A percentile compares a stretch with the other conserved stretches of the same genome.
These are phyloP conservation scores for Fusarium papillatum DNA, from an alignment of 2,329 filamentous ascomycete genomes.

Conservation along the genomic window DNA sequence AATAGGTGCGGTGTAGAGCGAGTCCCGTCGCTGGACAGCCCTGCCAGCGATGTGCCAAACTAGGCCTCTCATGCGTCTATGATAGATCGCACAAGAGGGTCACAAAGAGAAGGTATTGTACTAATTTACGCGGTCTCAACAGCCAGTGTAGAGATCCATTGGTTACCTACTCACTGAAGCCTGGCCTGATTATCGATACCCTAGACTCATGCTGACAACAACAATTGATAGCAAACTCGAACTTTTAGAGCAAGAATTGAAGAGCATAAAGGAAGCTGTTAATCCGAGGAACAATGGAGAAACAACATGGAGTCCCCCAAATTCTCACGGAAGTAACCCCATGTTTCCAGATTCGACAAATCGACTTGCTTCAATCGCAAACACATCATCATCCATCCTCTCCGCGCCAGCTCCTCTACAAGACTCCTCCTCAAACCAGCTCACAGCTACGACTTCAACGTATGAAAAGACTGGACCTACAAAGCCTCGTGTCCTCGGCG, in stretches of 20 bases:
- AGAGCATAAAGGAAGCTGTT: slow-evolving; percentile 67
- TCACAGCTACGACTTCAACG: slow-evolving; percentile 9
- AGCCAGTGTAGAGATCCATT: background rate
- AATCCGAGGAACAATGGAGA: slow-evolving; percentile 41
- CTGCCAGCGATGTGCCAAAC: slow-evolving; percentile 60
- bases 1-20: slow-evolving; percentile 60
- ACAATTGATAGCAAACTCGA: slow-evolving; percentile 62
- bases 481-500: slow-evolving; percentile 60
- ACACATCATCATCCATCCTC: slow-evolving; percentile 6
- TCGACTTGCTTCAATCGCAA: slow-evolving; percentile 21
- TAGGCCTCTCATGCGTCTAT: slow-evolving; percentile 58
- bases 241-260: slow-evolving; percentile 67
- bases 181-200: slow-evolving; percentile 1
- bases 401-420: slow-evolving; percentile 19
- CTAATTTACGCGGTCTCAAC: background rate
- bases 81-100: slow-evolving; percentile 62
- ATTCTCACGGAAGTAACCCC: slow-evolving; percentile 43
- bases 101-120: slow-evolving; percentile 57
- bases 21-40: slow-evolving; percentile 54
- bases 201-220: slow-evolving; percentile 19
- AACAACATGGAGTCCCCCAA: slow-evolving; percentile 45
- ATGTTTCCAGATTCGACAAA: slow-evolving; percentile 36
- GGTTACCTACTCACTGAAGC: background rate
- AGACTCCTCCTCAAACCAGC: slow-evolving; percentile 8
- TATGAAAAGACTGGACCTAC: slow-evolving; percentile 45